Base-by-base conservation (phyloP, 116 monocot species). In the Iris pallida region DNA sequence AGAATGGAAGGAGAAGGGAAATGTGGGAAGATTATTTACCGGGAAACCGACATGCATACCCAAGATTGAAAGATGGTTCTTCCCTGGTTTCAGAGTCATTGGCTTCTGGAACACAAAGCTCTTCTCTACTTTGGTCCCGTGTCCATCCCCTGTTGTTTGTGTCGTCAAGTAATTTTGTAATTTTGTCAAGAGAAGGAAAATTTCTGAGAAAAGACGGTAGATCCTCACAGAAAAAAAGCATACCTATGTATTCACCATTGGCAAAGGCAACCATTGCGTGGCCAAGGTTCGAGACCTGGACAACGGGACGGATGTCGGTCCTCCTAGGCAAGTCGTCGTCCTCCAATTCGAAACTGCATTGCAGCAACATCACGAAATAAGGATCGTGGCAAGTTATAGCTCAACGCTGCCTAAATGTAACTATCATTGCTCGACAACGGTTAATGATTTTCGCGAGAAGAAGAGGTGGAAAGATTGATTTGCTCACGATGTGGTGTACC, bases 211-310 rank as follows among this genome's bases (percentile, higher is more conserved):
- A 18, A 15, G 58, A 16, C 3, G 18, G 4, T 3, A 20, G 20
- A 6, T 44, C 7, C 17, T 47, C 18, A 47, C 15, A 16, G 6
- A 8, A 0, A 47, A 4, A 47, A 44, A 42, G 7, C 42, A 64
- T 90, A 92, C 95, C 95, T 8, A 91, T 78, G 76, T 83, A 89
- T 68, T 72, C 63, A 14, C 80, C 85, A 75, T 92, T 92, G 30
- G 78, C 78, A 55, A 92, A 97, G 12, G 71, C 90, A 53, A 90
- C 66, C 74, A 97, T 64, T 1, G 73, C 87, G 74, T 97, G 92
- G 8, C 83, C 92, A 15, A 78, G 65, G 64, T 53, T 83, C 46
- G 79, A 58, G 45, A 85, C 20, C 51, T 85, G 85, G 68, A 97
- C 68, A 7, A 97, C 87, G 0, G 97, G 87, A 12, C 66, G 71